phyloP scores from a whole-genome alignment of 2,329 filamentous ascomycete genomes.

The Fusarium metavorans region DNA sequence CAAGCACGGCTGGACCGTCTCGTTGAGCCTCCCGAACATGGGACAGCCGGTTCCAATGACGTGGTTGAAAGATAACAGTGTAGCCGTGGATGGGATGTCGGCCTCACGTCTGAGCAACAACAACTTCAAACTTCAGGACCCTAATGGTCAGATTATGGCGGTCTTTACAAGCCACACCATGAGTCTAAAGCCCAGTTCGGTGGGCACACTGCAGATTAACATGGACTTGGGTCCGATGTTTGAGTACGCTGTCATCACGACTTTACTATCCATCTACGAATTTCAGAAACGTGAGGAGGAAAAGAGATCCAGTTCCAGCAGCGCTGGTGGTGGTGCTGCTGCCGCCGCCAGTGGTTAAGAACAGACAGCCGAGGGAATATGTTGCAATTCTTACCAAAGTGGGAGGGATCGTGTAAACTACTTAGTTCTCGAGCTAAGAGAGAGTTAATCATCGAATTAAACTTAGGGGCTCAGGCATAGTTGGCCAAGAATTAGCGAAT shows the following conservation, averaged over 20 bases:
- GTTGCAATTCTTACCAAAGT: background rate
- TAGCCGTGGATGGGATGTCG: background rate
- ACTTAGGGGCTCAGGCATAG: background rate
- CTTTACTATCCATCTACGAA: background rate
- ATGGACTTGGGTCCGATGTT: background rate
- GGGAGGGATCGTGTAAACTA: no score
- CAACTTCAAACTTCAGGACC: background rate
- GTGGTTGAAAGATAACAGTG: background rate
- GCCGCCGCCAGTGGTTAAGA: background rate
- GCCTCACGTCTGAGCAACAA: background rate
- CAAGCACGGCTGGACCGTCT: background rate
- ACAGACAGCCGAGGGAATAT: background rate
- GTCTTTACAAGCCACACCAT: background rate
- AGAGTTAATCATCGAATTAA: background rate
- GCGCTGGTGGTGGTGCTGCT: background rate
- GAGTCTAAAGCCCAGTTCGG: background rate
- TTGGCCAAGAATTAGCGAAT: background rate
- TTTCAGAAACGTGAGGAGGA: background rate
- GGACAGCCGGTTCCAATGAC: background rate
- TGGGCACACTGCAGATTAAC: background rate
- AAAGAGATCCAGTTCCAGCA: background rate
- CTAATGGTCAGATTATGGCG: background rate
- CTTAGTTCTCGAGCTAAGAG: no score
- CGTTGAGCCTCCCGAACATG: background rate
- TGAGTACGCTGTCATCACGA: background rate